These are phyloP conservation scores for Stephania cephalantha DNA, from an alignment of 164 flowering plant genomes.

Conservation along the genomic window DNA sequence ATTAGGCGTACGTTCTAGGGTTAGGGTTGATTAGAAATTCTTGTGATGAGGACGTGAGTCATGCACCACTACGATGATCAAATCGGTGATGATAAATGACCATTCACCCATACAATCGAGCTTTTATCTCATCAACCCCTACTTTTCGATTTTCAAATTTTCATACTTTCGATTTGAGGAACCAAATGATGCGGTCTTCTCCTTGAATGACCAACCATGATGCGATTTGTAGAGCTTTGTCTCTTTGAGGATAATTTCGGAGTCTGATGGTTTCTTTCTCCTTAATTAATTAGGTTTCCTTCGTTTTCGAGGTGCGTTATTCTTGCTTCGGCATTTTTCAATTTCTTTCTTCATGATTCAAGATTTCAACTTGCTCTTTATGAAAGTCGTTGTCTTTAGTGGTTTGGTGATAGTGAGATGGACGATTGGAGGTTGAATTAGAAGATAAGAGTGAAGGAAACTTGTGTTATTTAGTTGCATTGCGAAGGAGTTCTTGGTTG, in stretches of 20 bases:
- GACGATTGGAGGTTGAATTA: too few relatives aligned
- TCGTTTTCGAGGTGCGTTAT: neutral
- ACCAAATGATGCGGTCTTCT: conserved; percentile 9
- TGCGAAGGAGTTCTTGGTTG: too few relatives aligned
- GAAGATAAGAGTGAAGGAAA: too few relatives aligned
- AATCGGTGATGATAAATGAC: conserved; percentile 7
- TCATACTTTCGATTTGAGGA: neutral
- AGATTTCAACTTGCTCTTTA: too few relatives aligned
- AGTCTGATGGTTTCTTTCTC: conserved; percentile 5
- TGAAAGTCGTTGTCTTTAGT: too few relatives aligned
- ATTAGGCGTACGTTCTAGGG: neutral
- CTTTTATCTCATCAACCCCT: neutral
- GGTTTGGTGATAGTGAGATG: too few relatives aligned
- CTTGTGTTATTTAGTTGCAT: too few relatives aligned
- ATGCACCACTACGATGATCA: conserved; percentile 7
- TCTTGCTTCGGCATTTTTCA: neutral
- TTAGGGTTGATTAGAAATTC: neutral
- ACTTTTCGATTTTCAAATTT: neutral
- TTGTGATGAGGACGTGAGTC: conserved; percentile 3
- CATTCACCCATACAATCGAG: conserved; percentile 4
- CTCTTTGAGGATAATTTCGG: conserved; percentile 3
- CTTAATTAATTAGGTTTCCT: neutral
- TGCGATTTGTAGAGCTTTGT: conserved; percentile 1
- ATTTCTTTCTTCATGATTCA: too few relatives aligned
- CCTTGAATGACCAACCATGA: conserved; percentile 2